phyloP scores from a whole-genome alignment of 2,329 filamentous ascomycete genomes.

The Fusarium goolgardi region DNA sequence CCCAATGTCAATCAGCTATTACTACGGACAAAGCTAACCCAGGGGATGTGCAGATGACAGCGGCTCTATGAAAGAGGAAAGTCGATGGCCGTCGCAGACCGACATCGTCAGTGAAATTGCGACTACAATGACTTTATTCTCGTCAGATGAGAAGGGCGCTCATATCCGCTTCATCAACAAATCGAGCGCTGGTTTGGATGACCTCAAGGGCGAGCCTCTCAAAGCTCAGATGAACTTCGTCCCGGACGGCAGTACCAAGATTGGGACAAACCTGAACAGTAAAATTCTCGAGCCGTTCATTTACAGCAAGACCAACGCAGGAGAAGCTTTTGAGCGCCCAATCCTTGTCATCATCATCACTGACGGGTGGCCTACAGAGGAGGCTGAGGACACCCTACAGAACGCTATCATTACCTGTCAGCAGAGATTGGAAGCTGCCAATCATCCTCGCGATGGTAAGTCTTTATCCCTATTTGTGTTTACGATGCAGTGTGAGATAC shows the following conservation, averaged over 20 bases:
- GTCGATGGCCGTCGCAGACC: not conserved
- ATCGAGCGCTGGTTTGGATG: not conserved
- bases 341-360: not conserved
- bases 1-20: not conserved
- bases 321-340: not conserved
- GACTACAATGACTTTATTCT: not conserved
- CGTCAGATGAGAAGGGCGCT: not conserved
- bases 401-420: not conserved
- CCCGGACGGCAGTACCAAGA: not conserved
- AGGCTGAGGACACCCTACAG: not conserved
- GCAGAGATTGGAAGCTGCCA: not conserved
- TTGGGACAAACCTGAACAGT: not conserved
- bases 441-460: not conserved
- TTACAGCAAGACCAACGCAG: not conserved
- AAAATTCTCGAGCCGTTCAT: not conserved
- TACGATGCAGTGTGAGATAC: fast-evolving
- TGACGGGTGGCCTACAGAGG: not conserved
- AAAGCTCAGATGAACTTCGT: not conserved
- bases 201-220: not conserved
- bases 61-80: not conserved
- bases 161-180: constrained; percentile 1
- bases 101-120: not conserved
- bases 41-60: not conserved
- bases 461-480: not conserved
- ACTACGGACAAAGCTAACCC: not conserved